Percentiles rank a stretch among this genome's conserved stretches.
These are phyloP conservation scores for Candida endomychidarum DNA, from an alignment of 805 yeast species.

Conservation along the genomic window DNA sequence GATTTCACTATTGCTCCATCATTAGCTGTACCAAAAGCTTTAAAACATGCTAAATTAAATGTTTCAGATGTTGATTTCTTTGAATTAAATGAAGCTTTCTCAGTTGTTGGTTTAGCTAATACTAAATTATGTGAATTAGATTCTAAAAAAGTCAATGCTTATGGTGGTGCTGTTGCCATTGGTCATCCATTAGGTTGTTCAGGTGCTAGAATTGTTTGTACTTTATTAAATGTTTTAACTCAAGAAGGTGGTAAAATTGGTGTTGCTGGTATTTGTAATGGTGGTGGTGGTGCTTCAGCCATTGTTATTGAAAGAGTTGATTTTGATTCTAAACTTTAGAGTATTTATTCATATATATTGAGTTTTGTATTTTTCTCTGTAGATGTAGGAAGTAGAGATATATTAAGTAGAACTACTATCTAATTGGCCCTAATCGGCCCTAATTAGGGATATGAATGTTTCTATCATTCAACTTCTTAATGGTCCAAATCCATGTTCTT, in stretches of 20 bases:
- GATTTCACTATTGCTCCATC: conserved; percentile 97
- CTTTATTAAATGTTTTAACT: conserved; percentile 71
- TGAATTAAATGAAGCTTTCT: conserved; percentile 97
- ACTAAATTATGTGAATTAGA: conserved; percentile 66
- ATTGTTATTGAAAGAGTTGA: conserved; percentile 74
- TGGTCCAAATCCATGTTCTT: conserved; percentile 73
- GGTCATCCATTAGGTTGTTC: conserved; percentile 96
- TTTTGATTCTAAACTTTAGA: conserved; percentile 34
- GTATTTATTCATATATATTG: background rate
- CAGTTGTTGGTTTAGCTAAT: conserved; percentile 94
- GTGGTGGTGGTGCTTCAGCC: conserved; percentile 99
- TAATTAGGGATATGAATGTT: conserved; percentile 25
- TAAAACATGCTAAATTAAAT: conserved; percentile 75
- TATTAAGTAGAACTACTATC: too few relatives aligned
- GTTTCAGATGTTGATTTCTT: conserved; percentile 77
- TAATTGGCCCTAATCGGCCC: background rate
- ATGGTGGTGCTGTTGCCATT: conserved; percentile 95
- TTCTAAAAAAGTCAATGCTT: conserved; percentile 71
- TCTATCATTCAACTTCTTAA: conserved; percentile 15
- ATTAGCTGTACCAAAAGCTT: conserved; percentile 92
- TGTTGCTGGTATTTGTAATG: conserved; percentile 96
- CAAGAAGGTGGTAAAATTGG: conserved; percentile 86
- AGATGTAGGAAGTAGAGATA: too few relatives aligned
- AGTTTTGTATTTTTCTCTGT: too few relatives aligned
- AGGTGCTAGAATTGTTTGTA: conserved; percentile 91